Evolutionary conservation across 345 rosid species (phyloP), one percentile per base, ranked within the genome.

Genomic region (Corchorus olitorius): DNA sequence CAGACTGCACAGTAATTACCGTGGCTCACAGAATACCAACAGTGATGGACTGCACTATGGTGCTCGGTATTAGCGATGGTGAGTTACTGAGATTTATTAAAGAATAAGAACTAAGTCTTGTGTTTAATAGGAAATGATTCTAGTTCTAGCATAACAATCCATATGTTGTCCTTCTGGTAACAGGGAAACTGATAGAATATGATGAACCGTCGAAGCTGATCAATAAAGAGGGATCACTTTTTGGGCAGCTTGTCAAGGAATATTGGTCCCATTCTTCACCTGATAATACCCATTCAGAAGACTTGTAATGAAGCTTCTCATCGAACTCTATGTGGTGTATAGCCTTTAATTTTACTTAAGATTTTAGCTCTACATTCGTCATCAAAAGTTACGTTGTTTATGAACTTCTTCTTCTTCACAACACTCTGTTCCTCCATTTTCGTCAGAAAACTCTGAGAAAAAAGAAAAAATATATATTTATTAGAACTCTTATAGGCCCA

Each of bases 21-120:
- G 89, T 88, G 2, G 89, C 94, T 37, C 90, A 88, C 75, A 80
- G 86, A 27, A 27, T 27, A 27, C 27, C 27, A 27, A 27, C 27
- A 27, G 27, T 27, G 27, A 27, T 27, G 27, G 88, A 88, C 76
- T 86, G 93, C 78, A 81, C 78, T 17, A 86, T 76, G 89, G 91
- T 88, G 58, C 83, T 89, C 45, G 83, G 86, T 6, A 86, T 88
- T 12, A 86, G 88, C 6, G 88, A 89, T 19, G 90, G 89, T 84
- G 12, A 76, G 63, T 22, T 53, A 2, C 74, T 20, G 17, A 20
- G 16, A 12, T 46, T 55, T 19, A n/a, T n/a, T n/a, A n/a, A n/a
- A n/a, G n/a, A n/a, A n/a, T 6, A 7, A 3, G 14, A 45, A 6
- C 2, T 2, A 53, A 15, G 2, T n/a, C 14, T 43, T 45, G 22